Evolutionary conservation across 148 eudicot species (phyloP).

Genomic region (Rheum nobile): DNA sequence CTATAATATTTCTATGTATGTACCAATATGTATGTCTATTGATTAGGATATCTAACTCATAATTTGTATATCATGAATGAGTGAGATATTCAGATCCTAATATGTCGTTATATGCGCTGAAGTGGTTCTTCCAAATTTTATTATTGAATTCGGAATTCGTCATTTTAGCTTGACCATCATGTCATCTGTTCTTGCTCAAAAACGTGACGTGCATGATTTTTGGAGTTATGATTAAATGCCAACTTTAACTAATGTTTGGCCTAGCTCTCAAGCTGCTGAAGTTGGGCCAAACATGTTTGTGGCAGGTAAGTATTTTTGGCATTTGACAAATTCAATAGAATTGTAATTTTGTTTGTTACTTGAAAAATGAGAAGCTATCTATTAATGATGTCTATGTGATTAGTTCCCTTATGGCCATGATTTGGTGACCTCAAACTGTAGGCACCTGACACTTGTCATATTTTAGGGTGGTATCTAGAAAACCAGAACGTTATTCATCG

Average conservation of each 20-base stretch:
- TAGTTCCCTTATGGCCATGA: constrained; percentile 23
- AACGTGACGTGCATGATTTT: neutral
- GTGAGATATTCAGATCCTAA: neutral
- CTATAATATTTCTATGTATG: neutral
- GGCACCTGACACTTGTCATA: constrained; percentile 58
- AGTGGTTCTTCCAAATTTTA: neutral
- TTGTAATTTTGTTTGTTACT: neutral
- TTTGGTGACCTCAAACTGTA: constrained; percentile 35
- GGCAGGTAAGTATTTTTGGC: neutral
- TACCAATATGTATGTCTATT: neutral
- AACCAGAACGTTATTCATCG: constrained; percentile 97
- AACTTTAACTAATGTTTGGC: neutral
- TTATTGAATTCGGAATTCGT: neutral
- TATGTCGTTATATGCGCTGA: neutral
- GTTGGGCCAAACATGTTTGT: neutral
- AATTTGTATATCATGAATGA: neutral
- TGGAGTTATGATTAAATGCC: neutral
- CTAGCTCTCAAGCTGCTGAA: constrained; percentile 1
- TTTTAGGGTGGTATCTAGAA: constrained; percentile 96
- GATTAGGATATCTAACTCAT: neutral
- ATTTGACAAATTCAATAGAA: neutral
- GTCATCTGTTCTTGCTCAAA: neutral
- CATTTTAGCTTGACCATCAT: neutral
- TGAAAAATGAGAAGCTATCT: neutral
- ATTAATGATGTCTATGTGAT: neutral